A percentile compares a stretch with the other conserved stretches of the same genome.
Conservation (phyloP, 2,329 filamentous ascomycete genomes). For the Tolypocladium sp. region DNA sequence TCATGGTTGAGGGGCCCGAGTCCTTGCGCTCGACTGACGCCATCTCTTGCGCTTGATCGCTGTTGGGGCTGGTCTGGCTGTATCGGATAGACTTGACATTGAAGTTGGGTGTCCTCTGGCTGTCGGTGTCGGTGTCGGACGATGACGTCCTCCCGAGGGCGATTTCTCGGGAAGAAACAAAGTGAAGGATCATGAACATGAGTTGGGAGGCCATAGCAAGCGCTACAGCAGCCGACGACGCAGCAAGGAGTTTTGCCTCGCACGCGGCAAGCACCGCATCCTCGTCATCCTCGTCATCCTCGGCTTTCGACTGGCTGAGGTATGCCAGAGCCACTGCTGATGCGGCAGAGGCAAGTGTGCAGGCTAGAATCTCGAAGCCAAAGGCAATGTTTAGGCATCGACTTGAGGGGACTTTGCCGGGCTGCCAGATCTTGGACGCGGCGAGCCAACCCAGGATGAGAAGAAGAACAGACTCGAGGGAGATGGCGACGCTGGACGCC, state of each 20-base stretch:
- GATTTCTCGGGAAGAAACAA: conserved; percentile 26
- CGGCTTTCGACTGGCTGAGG: conserved; percentile 15
- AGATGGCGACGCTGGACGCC: conserved; percentile 16
- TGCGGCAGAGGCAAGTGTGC: conserved; percentile 33
- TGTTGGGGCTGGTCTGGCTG: conserved; percentile 29
- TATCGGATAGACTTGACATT: conserved; percentile 46
- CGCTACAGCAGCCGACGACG: conserved; percentile 33
- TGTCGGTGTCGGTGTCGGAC: conserved; percentile 17
- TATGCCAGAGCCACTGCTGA: conserved; percentile 35
- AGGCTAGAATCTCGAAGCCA: conserved; percentile 25
- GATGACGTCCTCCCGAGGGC: conserved; percentile 10
- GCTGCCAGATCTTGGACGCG: conserved; percentile 20
- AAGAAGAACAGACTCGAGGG: conserved; percentile 17
- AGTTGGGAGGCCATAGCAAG: conserved; percentile 37
- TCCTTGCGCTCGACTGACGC: conserved; percentile 27
- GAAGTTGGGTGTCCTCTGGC: conserved; percentile 2
- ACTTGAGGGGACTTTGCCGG: conserved; percentile 13
- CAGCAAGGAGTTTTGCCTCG: conserved; percentile 28
- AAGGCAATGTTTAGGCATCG: conserved; percentile 15
- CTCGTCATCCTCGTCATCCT: not conserved
- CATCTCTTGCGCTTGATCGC: conserved; percentile 20
- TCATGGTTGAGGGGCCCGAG: conserved; percentile 32
- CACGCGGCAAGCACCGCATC: conserved; percentile 6
- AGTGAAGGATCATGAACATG: conserved; percentile 37
- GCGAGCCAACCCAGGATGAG: conserved; percentile 16